A percentile compares a stretch with the other conserved stretches of the same genome.
Evolutionary conservation across 169 alveolate genomes (phyloP).

Genomic region (Babesia ovata): DNA sequence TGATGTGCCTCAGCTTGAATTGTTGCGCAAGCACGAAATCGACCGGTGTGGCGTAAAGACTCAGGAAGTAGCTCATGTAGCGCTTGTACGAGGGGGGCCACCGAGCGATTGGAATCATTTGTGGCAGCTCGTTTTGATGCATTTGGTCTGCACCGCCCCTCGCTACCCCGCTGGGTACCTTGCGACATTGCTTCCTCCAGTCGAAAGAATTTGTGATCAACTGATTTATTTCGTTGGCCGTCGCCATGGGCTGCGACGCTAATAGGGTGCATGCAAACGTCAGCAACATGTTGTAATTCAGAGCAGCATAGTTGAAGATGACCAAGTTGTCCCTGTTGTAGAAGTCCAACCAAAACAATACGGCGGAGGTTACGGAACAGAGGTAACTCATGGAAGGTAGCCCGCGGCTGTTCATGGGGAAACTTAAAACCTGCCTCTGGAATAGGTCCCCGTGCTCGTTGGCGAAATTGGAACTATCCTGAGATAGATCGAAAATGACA

Average conservation of each 20-base stretch:
- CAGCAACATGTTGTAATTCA: conserved; percentile 56
- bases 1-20: conserved; percentile 12
- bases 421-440: conserved; percentile 71
- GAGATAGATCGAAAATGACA: conserved; percentile 72
- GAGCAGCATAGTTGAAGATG: conserved; percentile 67
- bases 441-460: conserved; percentile 69
- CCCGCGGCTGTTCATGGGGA: conserved; percentile 70
- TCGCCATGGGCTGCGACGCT: conserved; percentile 25
- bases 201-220: conserved; percentile 39
- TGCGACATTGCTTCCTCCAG: conserved; percentile 52
- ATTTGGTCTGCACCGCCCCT: conserved; percentile 6
- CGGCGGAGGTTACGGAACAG: conserved; percentile 62
- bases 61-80: conserved; percentile 48
- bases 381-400: conserved; percentile 74
- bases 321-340: conserved; percentile 70
- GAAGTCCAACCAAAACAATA: conserved; percentile 76
- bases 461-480: conserved; percentile 59
- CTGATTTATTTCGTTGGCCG: conserved; percentile 41
- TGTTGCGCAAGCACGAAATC: conserved; percentile 26
- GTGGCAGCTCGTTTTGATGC: conserved; percentile 24
- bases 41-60: conserved; percentile 23
- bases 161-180: neutral
- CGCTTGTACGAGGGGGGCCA: conserved; percentile 71
- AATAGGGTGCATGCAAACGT: conserved; percentile 45
- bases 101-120: conserved; percentile 47